Evolutionary conservation across 495 filamentous ascomycete species (phyloP).

Genomic region (Tuber aestivum): DNA sequence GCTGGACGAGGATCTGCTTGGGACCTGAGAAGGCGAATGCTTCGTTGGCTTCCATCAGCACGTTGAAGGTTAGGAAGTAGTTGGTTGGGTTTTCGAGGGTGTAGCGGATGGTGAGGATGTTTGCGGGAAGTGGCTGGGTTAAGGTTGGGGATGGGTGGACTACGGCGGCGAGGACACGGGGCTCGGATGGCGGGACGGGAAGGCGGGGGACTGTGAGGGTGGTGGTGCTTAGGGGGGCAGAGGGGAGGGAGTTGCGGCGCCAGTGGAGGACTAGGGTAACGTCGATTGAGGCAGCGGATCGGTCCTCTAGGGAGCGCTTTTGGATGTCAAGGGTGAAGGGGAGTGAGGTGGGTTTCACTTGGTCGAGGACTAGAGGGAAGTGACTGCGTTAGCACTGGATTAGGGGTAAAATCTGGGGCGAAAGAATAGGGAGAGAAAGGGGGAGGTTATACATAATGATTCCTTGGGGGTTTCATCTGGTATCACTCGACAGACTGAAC

Average conservation of each 20-base stretch:
- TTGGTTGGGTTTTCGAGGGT: slow-evolving; percentile 89
- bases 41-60: slow-evolving; percentile 86
- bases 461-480: slow-evolving; percentile 42
- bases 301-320: slow-evolving; percentile 72
- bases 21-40: slow-evolving; percentile 89
- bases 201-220: slow-evolving; percentile 69
- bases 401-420: not conserved
- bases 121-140: slow-evolving; percentile 35
- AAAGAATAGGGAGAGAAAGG: not conserved
- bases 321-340: slow-evolving; percentile 63
- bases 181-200: slow-evolving; percentile 71
- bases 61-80: slow-evolving; percentile 85
- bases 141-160: slow-evolving; percentile 27
- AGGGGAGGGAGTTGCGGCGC: slow-evolving; percentile 50
- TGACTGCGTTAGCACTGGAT: not conserved
- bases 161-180: slow-evolving; percentile 71
- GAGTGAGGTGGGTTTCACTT: slow-evolving; percentile 40
- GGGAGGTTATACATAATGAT: slow-evolving; percentile 18
- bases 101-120: slow-evolving; percentile 46
- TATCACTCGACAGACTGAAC: slow-evolving; percentile 48
- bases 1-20: slow-evolving; percentile 67
- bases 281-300: slow-evolving; percentile 62
- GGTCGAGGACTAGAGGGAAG: slow-evolving; percentile 49
- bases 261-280: slow-evolving; percentile 71
- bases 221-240: slow-evolving; percentile 52